Base-by-base conservation (phyloP, 768 basidiomycete species). In the Crucibulum laeve region DNA sequence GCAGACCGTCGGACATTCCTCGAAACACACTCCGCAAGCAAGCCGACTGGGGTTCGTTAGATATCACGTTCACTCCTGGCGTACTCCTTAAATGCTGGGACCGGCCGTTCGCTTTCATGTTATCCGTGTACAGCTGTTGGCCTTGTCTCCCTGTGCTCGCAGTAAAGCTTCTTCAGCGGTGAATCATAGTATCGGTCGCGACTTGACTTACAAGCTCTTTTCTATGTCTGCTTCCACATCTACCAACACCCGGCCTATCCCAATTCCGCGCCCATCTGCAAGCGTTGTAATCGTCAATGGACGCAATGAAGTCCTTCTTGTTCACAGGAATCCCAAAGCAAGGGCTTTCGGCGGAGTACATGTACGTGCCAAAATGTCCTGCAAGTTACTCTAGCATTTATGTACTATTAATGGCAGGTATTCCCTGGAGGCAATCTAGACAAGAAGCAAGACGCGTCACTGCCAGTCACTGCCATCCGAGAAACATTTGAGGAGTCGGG, bases 401-500 rank as follows among this genome's bases (percentile, higher is more conserved):
- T 45, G 32, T 38, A 5, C 5, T 32, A 23, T 19, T 14, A n/a
- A 40, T 13, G 46, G 19, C 48, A 88, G 86, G 86, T 87, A 22
- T 89, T 87, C 53, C 86, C 86, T 5, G 86, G 86, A 11, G 86
- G 86, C 14, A 85, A 85, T 57, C 71, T 67, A 32, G 85, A 87
- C 64, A 49, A 67, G 38, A 61, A 65, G 43, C 82, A 87, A 50
- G 85, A 87, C 51, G 54, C 56, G 4, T 77, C 77, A 7, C 56
- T 83, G 15, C 58, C 59, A 24, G 69, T 81, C 45, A 87, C 84
- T 11, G 86, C 84, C 3, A 80, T 87, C 34, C 72, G 86, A 14
- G 85, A 89, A 62, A 82, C 84, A 0, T 87, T 89, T 45, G 86
- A 89, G 54, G 86, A 89, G 55, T 73, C 84, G 2, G 86, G 85